Evolutionary conservation across 2,329 filamentous ascomycete species (phyloP).

Genomic region (Catunica adiposa): DNA sequence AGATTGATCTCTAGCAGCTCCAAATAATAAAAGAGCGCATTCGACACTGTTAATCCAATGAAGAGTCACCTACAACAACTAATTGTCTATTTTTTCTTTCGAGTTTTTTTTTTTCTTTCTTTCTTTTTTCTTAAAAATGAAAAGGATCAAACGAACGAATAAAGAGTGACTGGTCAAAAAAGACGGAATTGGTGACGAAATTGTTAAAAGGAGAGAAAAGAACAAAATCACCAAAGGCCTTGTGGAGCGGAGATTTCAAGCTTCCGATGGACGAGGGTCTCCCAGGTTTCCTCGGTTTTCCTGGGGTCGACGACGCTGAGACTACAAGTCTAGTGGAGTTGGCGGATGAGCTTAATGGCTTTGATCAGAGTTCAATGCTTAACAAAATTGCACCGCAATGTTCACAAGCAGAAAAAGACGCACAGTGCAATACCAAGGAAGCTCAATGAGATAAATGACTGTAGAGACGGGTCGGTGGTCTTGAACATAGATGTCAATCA

Average conservation of each 20-base stretch:
- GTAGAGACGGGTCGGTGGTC: too few relatives aligned
- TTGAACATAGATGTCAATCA: background rate
- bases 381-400: background rate
- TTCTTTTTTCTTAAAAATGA: background rate
- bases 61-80: background rate
- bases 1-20: too few relatives aligned
- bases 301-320: background rate
- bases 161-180: constrained; percentile 5
- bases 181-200: background rate
- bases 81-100: background rate
- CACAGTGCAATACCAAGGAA: background rate
- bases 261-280: background rate
- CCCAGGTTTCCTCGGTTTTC: background rate
- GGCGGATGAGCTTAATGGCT: background rate
- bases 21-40: too few relatives aligned
- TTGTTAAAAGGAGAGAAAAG: background rate
- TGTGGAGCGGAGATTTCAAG: background rate
- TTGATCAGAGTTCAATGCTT: background rate
- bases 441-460: background rate
- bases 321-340: background rate
- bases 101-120: background rate
- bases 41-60: too few relatives aligned
- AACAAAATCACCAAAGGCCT: background rate
- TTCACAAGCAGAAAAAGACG: background rate
- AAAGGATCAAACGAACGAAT: constrained; percentile 2